Percentiles rank a stretch among this genome's conserved stretches.
Evolutionary conservation across 495 filamentous ascomycete species (phyloP).

Genomic region (Eremomyces bilateralis): DNA sequence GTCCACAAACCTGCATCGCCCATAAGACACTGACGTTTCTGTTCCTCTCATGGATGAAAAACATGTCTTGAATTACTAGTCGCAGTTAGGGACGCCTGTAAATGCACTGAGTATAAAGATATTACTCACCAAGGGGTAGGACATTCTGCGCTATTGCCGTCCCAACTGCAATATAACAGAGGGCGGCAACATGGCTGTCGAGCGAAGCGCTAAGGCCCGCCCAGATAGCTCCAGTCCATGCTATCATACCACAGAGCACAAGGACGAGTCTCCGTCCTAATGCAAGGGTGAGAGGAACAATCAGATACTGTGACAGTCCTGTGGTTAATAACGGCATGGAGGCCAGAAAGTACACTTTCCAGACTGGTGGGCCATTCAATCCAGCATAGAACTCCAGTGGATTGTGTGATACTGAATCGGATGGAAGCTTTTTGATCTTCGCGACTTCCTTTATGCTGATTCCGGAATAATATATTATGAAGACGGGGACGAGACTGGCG

Average conservation of each 20-base stretch:
- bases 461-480: slow-evolving; percentile 13
- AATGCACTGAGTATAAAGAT: no score
- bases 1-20: no score
- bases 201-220: slow-evolving; percentile 10
- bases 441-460: slow-evolving; percentile 10
- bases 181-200: slow-evolving; percentile 8
- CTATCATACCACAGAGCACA: not conserved
- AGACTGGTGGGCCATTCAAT: slow-evolving; percentile 6
- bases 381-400: not conserved
- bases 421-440: slow-evolving; percentile 4
- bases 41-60: slow-evolving; percentile 14
- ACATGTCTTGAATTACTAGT: slow-evolving; percentile 13
- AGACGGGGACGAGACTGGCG: slow-evolving; percentile 12
- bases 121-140: no score
- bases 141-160: slow-evolving; percentile 12
- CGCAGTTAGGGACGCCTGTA: no score
- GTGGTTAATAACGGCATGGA: slow-evolving; percentile 12
- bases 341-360: slow-evolving; percentile 9
- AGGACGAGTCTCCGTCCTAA: slow-evolving; percentile 10
- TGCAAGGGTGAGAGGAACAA: slow-evolving; percentile 12
- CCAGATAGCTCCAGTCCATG: slow-evolving; percentile 9
- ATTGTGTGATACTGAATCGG: not conserved
- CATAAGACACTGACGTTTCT: slow-evolving; percentile 10
- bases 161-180: slow-evolving; percentile 9
- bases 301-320: slow-evolving; percentile 12